These are phyloP conservation scores for Protomyces gravidus DNA, from an alignment of 1,139 yeast genomes.

Conservation along the genomic window DNA sequence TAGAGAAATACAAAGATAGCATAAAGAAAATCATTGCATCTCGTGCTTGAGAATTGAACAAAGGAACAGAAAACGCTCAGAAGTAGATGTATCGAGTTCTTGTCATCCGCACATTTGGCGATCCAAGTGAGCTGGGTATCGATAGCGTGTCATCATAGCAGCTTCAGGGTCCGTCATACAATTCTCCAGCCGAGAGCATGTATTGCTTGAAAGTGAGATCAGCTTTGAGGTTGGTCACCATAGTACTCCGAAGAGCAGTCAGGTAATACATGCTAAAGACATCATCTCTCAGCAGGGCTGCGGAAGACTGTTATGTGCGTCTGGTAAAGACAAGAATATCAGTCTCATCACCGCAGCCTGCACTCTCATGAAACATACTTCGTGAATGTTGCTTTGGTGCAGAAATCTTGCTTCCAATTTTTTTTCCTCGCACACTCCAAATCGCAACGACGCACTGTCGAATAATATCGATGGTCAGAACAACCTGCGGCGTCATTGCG, in stretches of 20 bases:
- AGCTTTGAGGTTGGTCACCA: neutral
- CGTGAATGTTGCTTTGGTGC: too few relatives aligned
- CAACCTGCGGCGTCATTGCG: too few relatives aligned
- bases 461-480: too few relatives aligned
- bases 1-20: too few relatives aligned
- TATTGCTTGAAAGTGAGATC: neutral
- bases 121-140: conserved; percentile 5
- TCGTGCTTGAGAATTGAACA: neutral
- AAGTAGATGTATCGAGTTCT: conserved; percentile 2
- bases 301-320: too few relatives aligned
- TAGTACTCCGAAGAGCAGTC: neutral
- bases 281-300: neutral
- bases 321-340: too few relatives aligned
- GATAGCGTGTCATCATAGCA: conserved; percentile 3
- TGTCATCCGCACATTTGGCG: conserved; percentile 5
- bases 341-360: too few relatives aligned
- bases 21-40: neutral
- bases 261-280: conserved; percentile 2
- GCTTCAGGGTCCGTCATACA: neutral
- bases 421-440: too few relatives aligned
- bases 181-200: neutral
- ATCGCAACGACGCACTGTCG: too few relatives aligned
- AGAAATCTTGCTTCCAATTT: neutral
- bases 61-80: neutral
- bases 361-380: too few relatives aligned